Evolutionary conservation across 148 eudicot species (phyloP).

Genomic region (Nepenthes mirabilis): DNA sequence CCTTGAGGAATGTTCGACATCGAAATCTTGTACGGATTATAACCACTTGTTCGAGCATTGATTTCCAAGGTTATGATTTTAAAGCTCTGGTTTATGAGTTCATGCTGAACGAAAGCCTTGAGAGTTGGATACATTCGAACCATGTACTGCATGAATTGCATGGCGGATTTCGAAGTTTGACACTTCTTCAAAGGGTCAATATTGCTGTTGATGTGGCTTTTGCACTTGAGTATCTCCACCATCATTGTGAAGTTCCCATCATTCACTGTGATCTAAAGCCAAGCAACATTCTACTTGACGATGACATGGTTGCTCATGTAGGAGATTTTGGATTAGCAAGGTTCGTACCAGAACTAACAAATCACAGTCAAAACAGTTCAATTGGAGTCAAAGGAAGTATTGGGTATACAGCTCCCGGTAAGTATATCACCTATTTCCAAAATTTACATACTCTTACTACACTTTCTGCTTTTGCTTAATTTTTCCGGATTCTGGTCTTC

Average conservation of each 20-base stretch:
- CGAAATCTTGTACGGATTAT: constrained; percentile 4
- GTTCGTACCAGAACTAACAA: neutral
- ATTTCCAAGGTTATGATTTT: constrained; percentile 5
- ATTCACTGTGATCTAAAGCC: constrained; percentile 1
- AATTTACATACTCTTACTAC: too few relatives aligned
- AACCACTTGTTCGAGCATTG: constrained; percentile 3
- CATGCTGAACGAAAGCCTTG: constrained; percentile 1
- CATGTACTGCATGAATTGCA: neutral
- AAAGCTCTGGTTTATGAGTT: constrained; percentile 9
- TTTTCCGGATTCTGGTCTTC: too few relatives aligned
- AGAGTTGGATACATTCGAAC: neutral
- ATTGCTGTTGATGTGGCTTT: neutral
- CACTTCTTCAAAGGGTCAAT: constrained; percentile 1
- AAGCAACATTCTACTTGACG: neutral
- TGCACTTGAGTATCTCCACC: neutral
- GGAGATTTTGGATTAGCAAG: neutral
- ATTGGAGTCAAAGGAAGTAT: neutral
- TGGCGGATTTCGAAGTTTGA: neutral
- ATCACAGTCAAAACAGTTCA: neutral
- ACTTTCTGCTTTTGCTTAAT: too few relatives aligned
- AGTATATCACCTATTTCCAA: neutral
- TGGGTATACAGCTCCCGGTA: neutral
- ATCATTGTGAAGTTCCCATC: neutral
- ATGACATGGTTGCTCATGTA: neutral
- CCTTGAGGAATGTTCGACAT: constrained; percentile 4